Conservation (phyloP, 164 flowering plant species). For the Umbellularia californica region DNA sequence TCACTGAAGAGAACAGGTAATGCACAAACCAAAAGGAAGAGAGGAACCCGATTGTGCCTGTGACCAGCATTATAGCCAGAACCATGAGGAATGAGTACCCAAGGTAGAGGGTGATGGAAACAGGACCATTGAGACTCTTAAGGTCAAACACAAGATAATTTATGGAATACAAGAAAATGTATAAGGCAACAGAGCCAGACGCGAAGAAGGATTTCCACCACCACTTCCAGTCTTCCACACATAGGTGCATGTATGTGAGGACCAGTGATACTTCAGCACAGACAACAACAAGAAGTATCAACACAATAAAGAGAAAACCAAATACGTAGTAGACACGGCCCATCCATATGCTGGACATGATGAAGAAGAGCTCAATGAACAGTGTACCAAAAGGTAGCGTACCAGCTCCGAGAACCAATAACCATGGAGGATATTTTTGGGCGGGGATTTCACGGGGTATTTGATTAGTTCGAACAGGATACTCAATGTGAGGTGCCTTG, state of each 20-base stretch:
- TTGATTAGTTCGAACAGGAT: constrained; percentile 13
- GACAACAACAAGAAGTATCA: constrained; percentile 8
- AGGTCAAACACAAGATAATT: constrained; percentile 15
- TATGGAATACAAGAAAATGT: constrained; percentile 16
- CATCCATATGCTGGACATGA: constrained; percentile 20
- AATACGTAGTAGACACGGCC: constrained; percentile 16
- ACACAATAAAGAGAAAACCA: constrained; percentile 14
- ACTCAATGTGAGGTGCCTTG: not conserved
- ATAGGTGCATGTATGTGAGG: constrained; percentile 15
- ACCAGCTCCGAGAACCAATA: constrained; percentile 14
- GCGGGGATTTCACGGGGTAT: constrained; percentile 15
- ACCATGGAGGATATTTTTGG: constrained; percentile 13
- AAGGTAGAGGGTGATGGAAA: constrained; percentile 15
- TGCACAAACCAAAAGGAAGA: constrained; percentile 18
- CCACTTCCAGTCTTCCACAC: constrained; percentile 20
- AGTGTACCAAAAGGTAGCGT: constrained; percentile 11
- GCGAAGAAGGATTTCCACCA: constrained; percentile 23
- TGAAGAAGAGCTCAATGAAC: constrained; percentile 16
- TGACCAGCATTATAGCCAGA: constrained; percentile 13
- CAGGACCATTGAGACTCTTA: constrained; percentile 11
- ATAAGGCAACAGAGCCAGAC: constrained; percentile 18
- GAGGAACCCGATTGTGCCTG: constrained; percentile 20
- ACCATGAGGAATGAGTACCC: constrained; percentile 16
- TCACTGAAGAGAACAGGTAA: constrained; percentile 12
- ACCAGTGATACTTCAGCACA: constrained; percentile 19